These are phyloP conservation scores for Suillus tomentosus DNA, from an alignment of 768 basidiomycete species.

Conservation along the genomic window DNA sequence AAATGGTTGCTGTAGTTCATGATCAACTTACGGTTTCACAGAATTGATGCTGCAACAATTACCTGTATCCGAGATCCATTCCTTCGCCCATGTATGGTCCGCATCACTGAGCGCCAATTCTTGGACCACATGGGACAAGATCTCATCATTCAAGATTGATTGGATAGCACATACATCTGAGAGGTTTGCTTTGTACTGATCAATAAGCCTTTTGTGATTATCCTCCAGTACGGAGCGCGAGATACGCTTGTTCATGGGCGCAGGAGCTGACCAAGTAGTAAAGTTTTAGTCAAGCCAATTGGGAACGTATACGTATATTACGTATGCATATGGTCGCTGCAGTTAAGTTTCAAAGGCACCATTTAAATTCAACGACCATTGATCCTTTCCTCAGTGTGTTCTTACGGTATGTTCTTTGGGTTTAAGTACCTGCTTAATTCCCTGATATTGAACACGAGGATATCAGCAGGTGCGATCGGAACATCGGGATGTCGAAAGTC, in stretches of 20 bases:
- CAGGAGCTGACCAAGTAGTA: neutral
- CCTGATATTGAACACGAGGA: neutral
- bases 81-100: slow-evolving; percentile 51
- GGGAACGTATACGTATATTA: neutral
- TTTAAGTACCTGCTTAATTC: neutral
- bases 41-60: slow-evolving; percentile 29
- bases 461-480: neutral
- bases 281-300: neutral
- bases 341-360: neutral
- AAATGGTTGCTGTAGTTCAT: slow-evolving; percentile 46
- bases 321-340: neutral
- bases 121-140: slow-evolving; percentile 60
- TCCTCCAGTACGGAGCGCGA: slow-evolving; percentile 43
- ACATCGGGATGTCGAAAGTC: neutral
- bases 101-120: slow-evolving; percentile 55
- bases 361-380: too few relatives aligned
- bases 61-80: slow-evolving; percentile 72
- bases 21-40: neutral
- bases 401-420: neutral
- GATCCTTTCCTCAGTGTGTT: too few relatives aligned
- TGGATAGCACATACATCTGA: slow-evolving; percentile 50
- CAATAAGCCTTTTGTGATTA: slow-evolving; percentile 49
- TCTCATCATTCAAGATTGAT: slow-evolving; percentile 51
- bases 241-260: slow-evolving; percentile 10
- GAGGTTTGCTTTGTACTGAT: slow-evolving; percentile 52